A percentile compares a stretch with the other conserved stretches of the same genome.
Conservation (phyloP, 306 rosid genomes). For the Arachis stenosperma region DNA sequence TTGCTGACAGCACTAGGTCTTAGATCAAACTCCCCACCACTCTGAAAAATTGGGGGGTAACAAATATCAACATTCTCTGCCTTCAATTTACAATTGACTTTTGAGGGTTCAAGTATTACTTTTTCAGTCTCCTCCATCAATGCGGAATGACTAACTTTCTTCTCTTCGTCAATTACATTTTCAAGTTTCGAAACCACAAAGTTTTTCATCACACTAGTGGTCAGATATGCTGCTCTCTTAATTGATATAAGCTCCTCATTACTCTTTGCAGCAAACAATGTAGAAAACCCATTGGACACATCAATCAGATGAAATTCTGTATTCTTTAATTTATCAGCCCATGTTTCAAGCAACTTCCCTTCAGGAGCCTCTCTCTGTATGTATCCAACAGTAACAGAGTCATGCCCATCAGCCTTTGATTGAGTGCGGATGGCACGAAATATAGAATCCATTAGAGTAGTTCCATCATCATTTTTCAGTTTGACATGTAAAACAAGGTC, state of each 20-base stretch:
- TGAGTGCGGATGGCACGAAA: constrained; percentile 65
- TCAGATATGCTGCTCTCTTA: constrained; percentile 82
- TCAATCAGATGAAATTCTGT: constrained; percentile 60
- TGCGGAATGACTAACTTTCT: constrained; percentile 75
- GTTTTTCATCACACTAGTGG: constrained; percentile 77
- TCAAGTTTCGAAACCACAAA: constrained; percentile 87
- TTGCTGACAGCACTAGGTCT: constrained; percentile 95
- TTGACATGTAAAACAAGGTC: constrained; percentile 86
- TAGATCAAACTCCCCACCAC: constrained; percentile 94
- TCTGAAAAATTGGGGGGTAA: constrained; percentile 94
- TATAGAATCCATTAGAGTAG: constrained; percentile 69
- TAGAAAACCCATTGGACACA: constrained; percentile 78
- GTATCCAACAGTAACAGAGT: constrained; percentile 64
- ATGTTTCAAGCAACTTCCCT: constrained; percentile 75
- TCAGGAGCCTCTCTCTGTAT: constrained; percentile 85
- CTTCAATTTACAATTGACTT: constrained; percentile 73
- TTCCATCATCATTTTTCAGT: constrained; percentile 80
- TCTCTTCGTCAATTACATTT: constrained; percentile 91
- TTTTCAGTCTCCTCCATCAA: constrained; percentile 97
- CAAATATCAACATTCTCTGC: constrained; percentile 90
- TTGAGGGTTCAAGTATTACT: constrained; percentile 77
- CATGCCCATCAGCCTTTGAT: constrained; percentile 61
- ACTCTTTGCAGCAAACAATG: constrained; percentile 69
- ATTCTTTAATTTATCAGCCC: constrained; percentile 74
- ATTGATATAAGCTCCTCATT: constrained; percentile 70